These are phyloP conservation scores for Carex cristatella DNA, from an alignment of 176 grass and related monocot genomes.

Conservation along the genomic window DNA sequence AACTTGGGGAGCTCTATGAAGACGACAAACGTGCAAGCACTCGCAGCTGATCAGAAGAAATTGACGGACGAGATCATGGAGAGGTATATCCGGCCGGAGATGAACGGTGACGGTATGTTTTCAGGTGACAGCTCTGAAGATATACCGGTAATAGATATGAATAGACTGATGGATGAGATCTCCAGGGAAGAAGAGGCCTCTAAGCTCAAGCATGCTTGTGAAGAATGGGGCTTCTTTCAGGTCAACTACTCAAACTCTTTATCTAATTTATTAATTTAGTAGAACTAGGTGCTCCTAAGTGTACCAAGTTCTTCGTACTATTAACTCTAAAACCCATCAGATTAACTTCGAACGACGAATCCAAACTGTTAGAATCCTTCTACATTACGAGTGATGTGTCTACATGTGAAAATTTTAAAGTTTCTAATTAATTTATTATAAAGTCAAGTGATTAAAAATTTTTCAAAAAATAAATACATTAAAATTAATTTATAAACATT, in stretches of 20 bases:
- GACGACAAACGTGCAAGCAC: slow-evolving; percentile 44
- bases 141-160: slow-evolving; percentile 31
- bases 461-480: too few species aligned
- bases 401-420: too few species aligned
- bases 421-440: too few species aligned
- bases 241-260: neutral
- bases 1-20: neutral
- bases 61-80: slow-evolving; percentile 4
- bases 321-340: too few species aligned
- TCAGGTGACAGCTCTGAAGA: neutral
- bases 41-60: slow-evolving; percentile 1
- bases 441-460: too few species aligned
- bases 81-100: slow-evolving; percentile 34
- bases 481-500: too few species aligned
- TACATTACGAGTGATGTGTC: too few species aligned
- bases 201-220: slow-evolving; percentile 34
- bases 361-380: too few species aligned
- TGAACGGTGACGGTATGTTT: neutral
- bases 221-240: slow-evolving; percentile 59
- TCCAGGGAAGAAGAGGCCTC: slow-evolving; percentile 10
- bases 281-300: too few species aligned
- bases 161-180: slow-evolving; percentile 1
- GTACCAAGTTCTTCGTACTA: too few species aligned
- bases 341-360: too few species aligned
- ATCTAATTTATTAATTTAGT: neutral